phyloP scores from a whole-genome alignment of 768 basidiomycete genomes.

The Hemileccinum rubropunctum region DNA sequence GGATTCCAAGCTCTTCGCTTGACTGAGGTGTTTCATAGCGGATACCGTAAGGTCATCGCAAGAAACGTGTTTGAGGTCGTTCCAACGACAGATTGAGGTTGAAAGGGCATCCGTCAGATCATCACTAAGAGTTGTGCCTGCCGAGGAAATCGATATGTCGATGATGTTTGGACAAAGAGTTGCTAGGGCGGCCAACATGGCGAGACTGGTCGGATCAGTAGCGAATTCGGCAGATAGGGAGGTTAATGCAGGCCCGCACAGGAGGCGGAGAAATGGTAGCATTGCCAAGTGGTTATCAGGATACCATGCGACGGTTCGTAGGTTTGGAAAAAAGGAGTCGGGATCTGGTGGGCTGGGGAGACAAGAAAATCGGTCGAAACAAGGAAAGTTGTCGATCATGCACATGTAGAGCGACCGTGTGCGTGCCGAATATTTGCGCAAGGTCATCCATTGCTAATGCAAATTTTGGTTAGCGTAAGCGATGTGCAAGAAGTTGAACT shows the following conservation, averaged over 20 bases:
- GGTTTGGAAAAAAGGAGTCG: constrained; percentile 20
- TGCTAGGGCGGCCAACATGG: constrained; percentile 12
- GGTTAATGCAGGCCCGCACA: constrained; percentile 23
- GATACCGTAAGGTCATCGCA: constrained; percentile 21
- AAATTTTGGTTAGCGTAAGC: not conserved
- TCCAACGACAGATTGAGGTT: constrained; percentile 19
- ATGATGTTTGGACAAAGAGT: constrained; percentile 17
- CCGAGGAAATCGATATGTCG: constrained; percentile 15
- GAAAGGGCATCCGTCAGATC: constrained; percentile 16
- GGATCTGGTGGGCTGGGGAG: constrained; percentile 14
- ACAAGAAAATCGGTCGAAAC: constrained; percentile 5
- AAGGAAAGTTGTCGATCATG: constrained; percentile 17
- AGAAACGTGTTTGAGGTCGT: constrained; percentile 13
- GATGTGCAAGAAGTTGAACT: not conserved
- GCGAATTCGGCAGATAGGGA: constrained; percentile 20
- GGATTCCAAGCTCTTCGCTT: constrained; percentile 10
- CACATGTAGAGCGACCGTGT: constrained; percentile 21
- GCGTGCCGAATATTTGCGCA: constrained; percentile 19
- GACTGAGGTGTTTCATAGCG: constrained; percentile 20
- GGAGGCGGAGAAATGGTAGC: constrained; percentile 21
- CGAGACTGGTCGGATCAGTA: constrained; percentile 14
- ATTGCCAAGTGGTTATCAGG: constrained; percentile 17
- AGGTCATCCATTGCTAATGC: constrained; percentile 14
- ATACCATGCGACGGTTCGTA: constrained; percentile 22
- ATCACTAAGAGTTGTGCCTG: constrained; percentile 4